Percentiles rank a stretch among this genome's conserved stretches.
phyloP scores from a whole-genome alignment of 1,284 basidiomycete species.

The Takashimella koratensis region DNA sequence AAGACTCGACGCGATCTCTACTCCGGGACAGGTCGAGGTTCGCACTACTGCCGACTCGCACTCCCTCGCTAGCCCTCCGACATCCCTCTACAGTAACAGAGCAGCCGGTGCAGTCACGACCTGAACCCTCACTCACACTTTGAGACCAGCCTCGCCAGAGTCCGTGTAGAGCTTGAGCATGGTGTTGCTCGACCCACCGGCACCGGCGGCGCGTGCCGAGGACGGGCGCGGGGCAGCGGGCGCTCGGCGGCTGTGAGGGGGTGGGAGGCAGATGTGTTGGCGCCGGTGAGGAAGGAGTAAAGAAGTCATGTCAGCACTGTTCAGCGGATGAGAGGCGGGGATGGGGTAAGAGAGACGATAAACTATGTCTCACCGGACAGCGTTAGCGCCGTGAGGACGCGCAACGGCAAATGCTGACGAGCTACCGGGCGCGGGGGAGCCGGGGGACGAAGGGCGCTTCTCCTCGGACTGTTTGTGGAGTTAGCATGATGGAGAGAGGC shows the following conservation, averaged over 20 bases:
- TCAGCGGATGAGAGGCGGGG: not conserved
- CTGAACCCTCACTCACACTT: conserved; percentile 69
- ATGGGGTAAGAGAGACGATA: not conserved
- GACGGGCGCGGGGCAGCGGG: conserved; percentile 73
- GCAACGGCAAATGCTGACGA: conserved; percentile 40
- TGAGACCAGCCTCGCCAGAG: conserved; percentile 90
- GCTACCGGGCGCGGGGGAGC: conserved; percentile 25
- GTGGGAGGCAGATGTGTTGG: not conserved
- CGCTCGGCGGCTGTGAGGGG: conserved; percentile 67
- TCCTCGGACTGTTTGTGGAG: conserved; percentile 47
- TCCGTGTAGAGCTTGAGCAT: conserved; percentile 97
- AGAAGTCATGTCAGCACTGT: not conserved
- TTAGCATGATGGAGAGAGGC: too few species aligned
- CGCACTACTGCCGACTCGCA: too few species aligned
- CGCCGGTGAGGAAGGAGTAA: not conserved
- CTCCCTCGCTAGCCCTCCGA: too few species aligned
- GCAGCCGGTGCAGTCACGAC: too few species aligned
- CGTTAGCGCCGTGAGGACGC: conserved; percentile 45
- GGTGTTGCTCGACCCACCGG: conserved; percentile 92
- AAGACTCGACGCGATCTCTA: too few species aligned
- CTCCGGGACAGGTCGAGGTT: too few species aligned
- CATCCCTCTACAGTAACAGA: too few species aligned
- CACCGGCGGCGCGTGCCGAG: conserved; percentile 86
- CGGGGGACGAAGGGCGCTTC: conserved; percentile 40
- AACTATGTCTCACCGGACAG: conserved; percentile 43